Percentiles rank a stretch among this genome's conserved stretches.
phyloP scores from a whole-genome alignment of 2,329 filamentous ascomycete species.

The Diaporthe longicolla region DNA sequence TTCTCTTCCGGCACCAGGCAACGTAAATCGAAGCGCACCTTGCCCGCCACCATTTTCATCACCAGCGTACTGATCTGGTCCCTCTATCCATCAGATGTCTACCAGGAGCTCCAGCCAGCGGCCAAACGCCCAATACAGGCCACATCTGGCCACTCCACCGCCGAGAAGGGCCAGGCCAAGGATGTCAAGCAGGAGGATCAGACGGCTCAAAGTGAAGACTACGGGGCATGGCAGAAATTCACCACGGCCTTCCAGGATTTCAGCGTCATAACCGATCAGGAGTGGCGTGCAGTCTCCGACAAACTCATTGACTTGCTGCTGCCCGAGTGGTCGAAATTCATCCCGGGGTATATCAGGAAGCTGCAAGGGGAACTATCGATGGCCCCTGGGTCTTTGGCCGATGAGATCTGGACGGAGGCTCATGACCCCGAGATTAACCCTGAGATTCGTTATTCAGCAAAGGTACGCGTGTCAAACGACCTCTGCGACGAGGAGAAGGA shows the following conservation, averaged over 20 bases:
- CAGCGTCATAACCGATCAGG: constrained; percentile 66
- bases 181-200: constrained; percentile 44
- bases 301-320: constrained; percentile 79
- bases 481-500: constrained; percentile 87
- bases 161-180: constrained; percentile 33
- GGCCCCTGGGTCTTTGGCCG: constrained; percentile 87
- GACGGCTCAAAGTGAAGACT: constrained; percentile 43
- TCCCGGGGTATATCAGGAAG: constrained; percentile 85
- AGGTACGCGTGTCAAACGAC: constrained; percentile 84
- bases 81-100: constrained; percentile 56
- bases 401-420: constrained; percentile 94
- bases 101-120: constrained; percentile 44
- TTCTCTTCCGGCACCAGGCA: constrained; percentile 42
- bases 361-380: constrained; percentile 90
- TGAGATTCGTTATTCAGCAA: constrained; percentile 86
- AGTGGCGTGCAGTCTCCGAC: constrained; percentile 69
- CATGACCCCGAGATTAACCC: constrained; percentile 87
- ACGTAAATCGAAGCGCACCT: constrained; percentile 42
- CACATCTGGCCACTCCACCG: constrained; percentile 25
- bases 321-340: constrained; percentile 83
- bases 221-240: constrained; percentile 64
- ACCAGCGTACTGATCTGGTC: constrained; percentile 56
- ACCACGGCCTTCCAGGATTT: constrained; percentile 65
- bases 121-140: constrained; percentile 24
- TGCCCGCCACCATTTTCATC: constrained; percentile 51